Evolutionary conservation across 2,329 filamentous ascomycete genomes (phyloP), one percentile per base, ranked within the genome.

Genomic region (Metarhizium rileyi): DNA sequence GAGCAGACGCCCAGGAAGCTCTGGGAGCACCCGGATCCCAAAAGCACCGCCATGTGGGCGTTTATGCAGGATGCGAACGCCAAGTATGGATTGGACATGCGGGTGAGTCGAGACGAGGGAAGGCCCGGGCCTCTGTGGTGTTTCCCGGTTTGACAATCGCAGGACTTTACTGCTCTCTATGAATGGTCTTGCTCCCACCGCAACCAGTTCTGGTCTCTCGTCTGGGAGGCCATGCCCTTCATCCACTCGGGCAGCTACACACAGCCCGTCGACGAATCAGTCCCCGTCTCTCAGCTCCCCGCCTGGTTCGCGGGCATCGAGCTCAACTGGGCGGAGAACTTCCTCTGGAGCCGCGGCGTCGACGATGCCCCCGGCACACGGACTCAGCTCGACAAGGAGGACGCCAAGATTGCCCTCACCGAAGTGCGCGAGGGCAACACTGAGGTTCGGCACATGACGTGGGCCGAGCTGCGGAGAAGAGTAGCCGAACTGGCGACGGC

Each of bases 251-350:
- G 86, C 27, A 67, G 64, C 4, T 81, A 78, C 59, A 67, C 65
- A 0, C 65, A 61, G 9, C 80, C 85, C 1, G 82, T 93, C 3
- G 86, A 94, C 60, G 83, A 87, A 58, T 71, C 70, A 0, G 73
- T 77, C 1, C 79, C 82, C 2, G 87, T 94, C 63, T 83, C 88
- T 52, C 71, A 73, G 16, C 74, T 91, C 5, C 88, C 88, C 0
- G 68, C 72, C 38, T 94, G 88, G 88, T 94, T 93, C 63, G 69
- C 80, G 1, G 88, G 88, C 27, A 74, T 90, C 1, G 68, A 71
- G 5, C 65, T 93, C 57, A 94, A 90, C 60, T 91, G 83, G 61
- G 84, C 87, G 5, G 87, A 94, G 68, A 94, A 93, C 61, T 66
- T 89, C 25, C 78, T 95, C 25, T 90, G 79, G 69, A 76, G 76